Evolutionary conservation across 2,329 filamentous ascomycete genomes (phyloP).

Genomic region (Leptographium radiaticola): DNA sequence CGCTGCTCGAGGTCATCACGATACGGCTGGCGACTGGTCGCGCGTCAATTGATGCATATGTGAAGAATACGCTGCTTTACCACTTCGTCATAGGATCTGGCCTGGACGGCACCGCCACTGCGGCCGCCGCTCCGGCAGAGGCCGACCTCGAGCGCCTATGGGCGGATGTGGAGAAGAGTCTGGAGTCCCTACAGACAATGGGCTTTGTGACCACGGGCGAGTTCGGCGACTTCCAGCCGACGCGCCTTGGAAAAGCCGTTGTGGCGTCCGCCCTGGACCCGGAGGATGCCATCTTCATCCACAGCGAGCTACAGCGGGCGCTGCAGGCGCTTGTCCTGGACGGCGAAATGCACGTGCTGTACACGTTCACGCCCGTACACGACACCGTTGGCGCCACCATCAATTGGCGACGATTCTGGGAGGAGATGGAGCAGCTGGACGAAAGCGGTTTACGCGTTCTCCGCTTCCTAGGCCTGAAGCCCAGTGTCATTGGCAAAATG

Average conservation of each 20-base stretch:
- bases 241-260: conserved; percentile 54
- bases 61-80: conserved; percentile 53
- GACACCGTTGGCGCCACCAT: conserved; percentile 32
- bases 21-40: conserved; percentile 53
- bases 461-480: conserved; percentile 54
- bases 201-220: conserved; percentile 38
- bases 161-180: conserved; percentile 41
- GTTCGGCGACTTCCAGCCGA: conserved; percentile 43
- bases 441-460: conserved; percentile 60
- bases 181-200: conserved; percentile 20
- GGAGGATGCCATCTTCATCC: conserved; percentile 61
- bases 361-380: conserved; percentile 64
- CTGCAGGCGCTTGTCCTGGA: conserved; percentile 67
- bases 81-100: conserved; percentile 28
- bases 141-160: conserved; percentile 16
- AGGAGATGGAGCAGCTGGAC: conserved; percentile 56
- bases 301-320: conserved; percentile 54
- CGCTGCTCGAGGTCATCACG: conserved; percentile 57
- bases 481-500: conserved; percentile 53
- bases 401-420: conserved; percentile 61
- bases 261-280: conserved; percentile 62
- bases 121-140: neutral
- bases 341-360: conserved; percentile 67
- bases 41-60: conserved; percentile 54
- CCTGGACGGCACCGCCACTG: neutral